Conservation (phyloP, 208 protist species). For the Crithidia thermophila region DNA sequence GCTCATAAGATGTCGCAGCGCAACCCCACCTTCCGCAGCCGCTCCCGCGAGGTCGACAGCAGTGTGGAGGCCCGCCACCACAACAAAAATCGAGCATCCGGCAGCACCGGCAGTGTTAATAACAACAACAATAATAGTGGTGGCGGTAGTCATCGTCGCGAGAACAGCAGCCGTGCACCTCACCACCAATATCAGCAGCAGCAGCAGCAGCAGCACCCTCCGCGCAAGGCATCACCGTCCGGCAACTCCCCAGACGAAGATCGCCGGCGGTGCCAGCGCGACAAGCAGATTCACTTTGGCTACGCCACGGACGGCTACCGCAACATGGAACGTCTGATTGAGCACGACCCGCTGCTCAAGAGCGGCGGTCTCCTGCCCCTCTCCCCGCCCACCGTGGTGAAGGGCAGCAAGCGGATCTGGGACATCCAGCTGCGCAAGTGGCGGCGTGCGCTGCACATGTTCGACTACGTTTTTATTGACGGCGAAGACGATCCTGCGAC, state of each 20-base stretch:
- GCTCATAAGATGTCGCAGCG: too few relatives aligned
- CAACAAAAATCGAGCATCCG: not conserved
- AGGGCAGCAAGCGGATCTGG: constrained; percentile 82
- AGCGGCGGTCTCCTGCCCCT: constrained; percentile 78
- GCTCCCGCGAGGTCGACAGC: too few relatives aligned
- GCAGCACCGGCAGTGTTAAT: not conserved
- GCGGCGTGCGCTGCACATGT: constrained; percentile 88
- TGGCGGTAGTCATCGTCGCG: not conserved
- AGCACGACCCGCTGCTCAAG: constrained; percentile 74
- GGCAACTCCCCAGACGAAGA: constrained; percentile 69
- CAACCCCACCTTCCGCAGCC: too few relatives aligned
- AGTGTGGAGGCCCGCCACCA: too few relatives aligned
- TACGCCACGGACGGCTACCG: constrained; percentile 76
- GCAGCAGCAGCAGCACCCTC: not conserved
- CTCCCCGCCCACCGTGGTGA: constrained; percentile 50
- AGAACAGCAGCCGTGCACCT: not conserved
- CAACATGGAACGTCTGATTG: constrained; percentile 83
- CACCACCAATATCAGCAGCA: not conserved
- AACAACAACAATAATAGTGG: not conserved
- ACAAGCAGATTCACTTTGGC: constrained; percentile 83
- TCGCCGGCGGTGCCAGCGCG: constrained; percentile 68
- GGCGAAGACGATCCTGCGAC: constrained; percentile 57
- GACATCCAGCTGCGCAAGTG: constrained; percentile 87
- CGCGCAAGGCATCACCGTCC: constrained; percentile 8
- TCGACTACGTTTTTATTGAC: constrained; percentile 88